Evolutionary conservation across 2,329 filamentous ascomycete species (phyloP), one percentile per base, ranked within the genome.

Genomic region (Nigrospora osmanthi): DNA sequence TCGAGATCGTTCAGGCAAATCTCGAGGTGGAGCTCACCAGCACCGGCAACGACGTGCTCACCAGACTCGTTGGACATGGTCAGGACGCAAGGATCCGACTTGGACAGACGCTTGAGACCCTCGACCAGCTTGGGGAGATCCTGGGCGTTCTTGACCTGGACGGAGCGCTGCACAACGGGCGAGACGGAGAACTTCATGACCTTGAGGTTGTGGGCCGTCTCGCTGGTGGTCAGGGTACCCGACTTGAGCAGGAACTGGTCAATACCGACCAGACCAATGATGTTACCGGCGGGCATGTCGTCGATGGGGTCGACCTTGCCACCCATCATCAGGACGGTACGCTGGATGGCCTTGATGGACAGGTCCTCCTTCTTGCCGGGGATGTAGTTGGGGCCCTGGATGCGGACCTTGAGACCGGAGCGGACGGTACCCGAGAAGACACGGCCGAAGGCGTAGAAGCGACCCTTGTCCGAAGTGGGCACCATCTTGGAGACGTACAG

Each of bases 181-280:
- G 93, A 97, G 70, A 98, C 93, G 66, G 93, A 98, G 87, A 98
- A 98, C 81, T 96, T 97, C 93, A 98, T 98, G 76, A 98, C 93
- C 86, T 97, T 97, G 65, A 98, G 78, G 85, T 98, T 98, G 86
- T 98, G 93, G 69, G 93, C 91, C 56, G 89, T 94, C 59, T 98
- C 93, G 68, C 80, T 84, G 69, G 91, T 97, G 74, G 90, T 95
- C 63, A 98, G 87, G 65, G 93, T 98, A 86, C 93, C 93, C 70
- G 93, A 97, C 86, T 98, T 98, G 80, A 98, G 89, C 80, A 98
- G 80, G 88, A 97, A 98, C 83, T 98, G 93, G 71, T 98, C 93
- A 62, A 98, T 89, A 85, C 93, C 93, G 67, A 98, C 93, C 64
- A 98, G 82, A 81, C 93, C 93, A 64, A 96, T 85, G 80, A 98